A percentile compares a stretch with the other conserved stretches of the same genome.
These are phyloP conservation scores for Barbarea vulgaris DNA, from an alignment of 345 rosid genomes.

Conservation along the genomic window DNA sequence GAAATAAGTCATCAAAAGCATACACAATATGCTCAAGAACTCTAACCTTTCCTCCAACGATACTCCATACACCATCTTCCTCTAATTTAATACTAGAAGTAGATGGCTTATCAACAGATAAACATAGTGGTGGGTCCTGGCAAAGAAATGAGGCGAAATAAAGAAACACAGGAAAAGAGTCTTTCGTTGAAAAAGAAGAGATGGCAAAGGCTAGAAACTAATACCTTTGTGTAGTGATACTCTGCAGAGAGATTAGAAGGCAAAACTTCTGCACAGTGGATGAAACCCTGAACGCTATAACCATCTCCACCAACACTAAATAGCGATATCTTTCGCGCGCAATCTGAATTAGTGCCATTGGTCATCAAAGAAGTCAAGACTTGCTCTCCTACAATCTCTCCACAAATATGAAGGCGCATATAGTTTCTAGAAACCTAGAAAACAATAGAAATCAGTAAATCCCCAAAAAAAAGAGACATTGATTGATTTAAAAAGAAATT, in stretches of 20 bases:
- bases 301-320: conserved; percentile 50
- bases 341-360: conserved; percentile 39
- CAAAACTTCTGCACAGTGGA: conserved; percentile 54
- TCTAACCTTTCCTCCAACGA: conserved; percentile 82
- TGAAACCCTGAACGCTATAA: conserved; percentile 59
- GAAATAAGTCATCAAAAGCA: conserved; percentile 9
- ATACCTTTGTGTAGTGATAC: conserved; percentile 54
- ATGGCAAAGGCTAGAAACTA: conserved; percentile 2
- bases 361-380: conserved; percentile 43
- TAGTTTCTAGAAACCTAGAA: conserved; percentile 55
- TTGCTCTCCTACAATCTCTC: conserved; percentile 61
- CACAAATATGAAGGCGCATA: conserved; percentile 61
- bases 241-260: conserved; percentile 47
- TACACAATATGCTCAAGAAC: conserved; percentile 3
- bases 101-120: conserved; percentile 62
- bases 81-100: conserved; percentile 67
- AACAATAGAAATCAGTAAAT: neutral
- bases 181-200: conserved; percentile 2
- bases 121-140: conserved; percentile 69
- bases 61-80: conserved; percentile 72
- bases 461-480: neutral
- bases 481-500: neutral
- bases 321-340: conserved; percentile 47
- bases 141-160: conserved; percentile 23
- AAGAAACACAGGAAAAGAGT: conserved; percentile 14